Evolutionary conservation across 768 basidiomycete genomes (phyloP).

Genomic region (Boletus sensibilis): DNA sequence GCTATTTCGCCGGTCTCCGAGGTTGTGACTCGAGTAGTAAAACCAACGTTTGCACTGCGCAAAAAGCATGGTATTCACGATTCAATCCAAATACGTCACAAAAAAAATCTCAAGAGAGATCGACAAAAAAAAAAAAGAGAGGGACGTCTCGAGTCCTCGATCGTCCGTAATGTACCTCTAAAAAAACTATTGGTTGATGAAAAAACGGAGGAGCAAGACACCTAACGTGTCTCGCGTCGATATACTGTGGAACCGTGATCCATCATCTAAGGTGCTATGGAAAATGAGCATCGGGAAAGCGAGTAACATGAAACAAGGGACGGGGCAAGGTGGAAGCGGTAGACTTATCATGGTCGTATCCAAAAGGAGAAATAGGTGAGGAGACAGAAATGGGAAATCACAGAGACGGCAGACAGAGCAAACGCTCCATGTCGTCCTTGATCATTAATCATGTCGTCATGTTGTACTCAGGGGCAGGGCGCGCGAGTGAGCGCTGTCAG

Average conservation of each 20-base stretch:
- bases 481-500: neutral
- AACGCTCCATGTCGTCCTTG: neutral
- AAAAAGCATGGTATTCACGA: neutral
- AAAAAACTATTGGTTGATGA: neutral
- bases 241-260: neutral
- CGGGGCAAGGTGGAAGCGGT: neutral
- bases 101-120: neutral
- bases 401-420: neutral
- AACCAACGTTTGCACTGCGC: too few relatives aligned
- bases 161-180: slow-evolving; percentile 8
- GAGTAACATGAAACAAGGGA: neutral
- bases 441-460: neutral
- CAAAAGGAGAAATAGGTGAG: too few relatives aligned
- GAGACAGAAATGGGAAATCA: neutral
- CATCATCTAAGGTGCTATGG: neutral
- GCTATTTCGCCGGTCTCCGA: too few relatives aligned
- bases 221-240: neutral
- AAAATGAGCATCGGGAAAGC: neutral
- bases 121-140: neutral
- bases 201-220: neutral
- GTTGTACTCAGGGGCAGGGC: neutral
- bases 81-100: neutral
- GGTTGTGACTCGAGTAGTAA: too few relatives aligned
- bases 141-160: neutral
- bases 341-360: neutral